Conservation (phyloP, 192 early-diverging fungal genomes). For the Dispira simplex region DNA sequence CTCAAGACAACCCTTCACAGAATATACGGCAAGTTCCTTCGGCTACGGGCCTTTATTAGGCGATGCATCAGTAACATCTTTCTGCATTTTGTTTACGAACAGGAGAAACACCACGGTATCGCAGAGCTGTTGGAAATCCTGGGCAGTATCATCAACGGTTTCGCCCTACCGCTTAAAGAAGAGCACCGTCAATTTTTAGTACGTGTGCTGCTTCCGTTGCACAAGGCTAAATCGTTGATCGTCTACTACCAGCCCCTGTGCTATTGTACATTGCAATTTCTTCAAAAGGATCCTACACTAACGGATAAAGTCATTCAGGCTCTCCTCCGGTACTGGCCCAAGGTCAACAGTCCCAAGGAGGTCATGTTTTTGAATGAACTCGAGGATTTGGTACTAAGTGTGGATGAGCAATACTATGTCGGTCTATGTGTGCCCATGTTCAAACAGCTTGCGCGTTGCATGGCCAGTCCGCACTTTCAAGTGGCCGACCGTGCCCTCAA, state of each 20-base stretch:
- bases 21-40: conserved; percentile 97
- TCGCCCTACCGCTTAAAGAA: conserved; percentile 95
- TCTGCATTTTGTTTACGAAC: conserved; percentile 96
- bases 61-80: conserved; percentile 98
- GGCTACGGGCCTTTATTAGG: conserved; percentile 91
- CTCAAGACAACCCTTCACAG: conserved; percentile 96
- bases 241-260: conserved; percentile 95
- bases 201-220: conserved; percentile 85
- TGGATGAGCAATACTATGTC: conserved; percentile 83
- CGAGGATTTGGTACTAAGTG: conserved; percentile 93
- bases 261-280: conserved; percentile 97
- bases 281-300: conserved; percentile 92
- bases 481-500: conserved; percentile 94
- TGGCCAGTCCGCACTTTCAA: conserved; percentile 97
- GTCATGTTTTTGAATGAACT: conserved; percentile 99
- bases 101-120: conserved; percentile 92
- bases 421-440: conserved; percentile 85
- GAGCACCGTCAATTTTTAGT: conserved; percentile 96
- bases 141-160: conserved; percentile 99
- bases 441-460: conserved; percentile 79
- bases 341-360: conserved; percentile 98
- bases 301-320: conserved; percentile 82
- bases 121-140: conserved; percentile 97
- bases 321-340: conserved; percentile 93
- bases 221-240: conserved; percentile 88